phyloP scores from a whole-genome alignment of 352 stramenopile species.

The Pythium brachiatum region DNA sequence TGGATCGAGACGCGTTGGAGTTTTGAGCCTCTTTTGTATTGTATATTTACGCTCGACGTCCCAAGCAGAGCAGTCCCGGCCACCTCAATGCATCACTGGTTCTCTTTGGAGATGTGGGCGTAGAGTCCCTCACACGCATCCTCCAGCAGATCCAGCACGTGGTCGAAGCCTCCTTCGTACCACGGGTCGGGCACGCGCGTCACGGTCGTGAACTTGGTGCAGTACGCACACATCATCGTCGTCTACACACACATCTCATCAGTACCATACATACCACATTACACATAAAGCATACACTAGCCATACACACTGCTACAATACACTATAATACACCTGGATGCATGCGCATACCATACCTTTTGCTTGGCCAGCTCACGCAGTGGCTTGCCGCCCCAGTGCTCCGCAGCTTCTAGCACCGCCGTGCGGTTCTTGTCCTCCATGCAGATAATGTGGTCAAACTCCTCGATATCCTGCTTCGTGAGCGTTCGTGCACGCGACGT shows the following conservation, averaged over 20 bases:
- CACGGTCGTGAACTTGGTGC: slow-evolving; percentile 55
- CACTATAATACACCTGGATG: too few species aligned
- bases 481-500: slow-evolving; percentile 78
- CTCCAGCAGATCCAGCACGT: slow-evolving; percentile 87
- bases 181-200: slow-evolving; percentile 76
- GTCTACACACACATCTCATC: slow-evolving; percentile 38
- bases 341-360: slow-evolving; percentile 45
- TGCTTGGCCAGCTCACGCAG: slow-evolving; percentile 43
- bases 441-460: slow-evolving; percentile 88
- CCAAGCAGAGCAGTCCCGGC: too few species aligned
- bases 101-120: slow-evolving; percentile 35
- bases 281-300: not conserved
- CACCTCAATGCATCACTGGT: not conserved
- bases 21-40: slow-evolving; percentile 13
- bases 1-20: slow-evolving; percentile 8
- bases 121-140: slow-evolving; percentile 84
- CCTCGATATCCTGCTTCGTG: slow-evolving; percentile 60
- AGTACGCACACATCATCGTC: slow-evolving; percentile 84
- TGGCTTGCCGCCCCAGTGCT: slow-evolving; percentile 72
- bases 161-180: slow-evolving; percentile 90
- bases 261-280: slow-evolving; percentile 9
- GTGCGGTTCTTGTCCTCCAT: slow-evolving; percentile 87
- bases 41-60: slow-evolving; percentile 4
- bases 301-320: not conserved
- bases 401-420: slow-evolving; percentile 79